These are phyloP conservation scores for Verticillium dahliae DNA, from an alignment of 2,329 filamentous ascomycete species.

Conservation along the genomic window DNA sequence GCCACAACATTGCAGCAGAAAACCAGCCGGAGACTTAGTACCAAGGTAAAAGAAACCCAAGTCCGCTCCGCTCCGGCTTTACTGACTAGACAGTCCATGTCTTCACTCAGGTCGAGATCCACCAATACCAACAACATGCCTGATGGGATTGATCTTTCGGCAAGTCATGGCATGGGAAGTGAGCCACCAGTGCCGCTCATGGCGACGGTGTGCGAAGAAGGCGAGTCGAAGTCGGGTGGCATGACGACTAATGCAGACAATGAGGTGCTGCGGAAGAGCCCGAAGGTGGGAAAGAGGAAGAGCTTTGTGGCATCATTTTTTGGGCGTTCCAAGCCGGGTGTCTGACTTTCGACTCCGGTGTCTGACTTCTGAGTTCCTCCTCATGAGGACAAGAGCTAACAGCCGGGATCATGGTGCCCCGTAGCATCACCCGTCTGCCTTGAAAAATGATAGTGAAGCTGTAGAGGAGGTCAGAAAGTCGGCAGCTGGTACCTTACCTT, in stretches of 20 bases:
- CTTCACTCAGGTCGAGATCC: background rate
- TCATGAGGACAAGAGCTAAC: too few species aligned
- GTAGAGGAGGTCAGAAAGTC: background rate
- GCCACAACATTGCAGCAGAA: conserved; percentile 10
- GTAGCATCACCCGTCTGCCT: too few species aligned
- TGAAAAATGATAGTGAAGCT: too few species aligned
- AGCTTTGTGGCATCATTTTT: conserved; percentile 42
- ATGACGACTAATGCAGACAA: too few species aligned
- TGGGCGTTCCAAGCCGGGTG: conserved; percentile 10
- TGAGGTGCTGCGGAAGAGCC: conserved; percentile 2
- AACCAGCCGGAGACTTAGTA: conserved; percentile 25
- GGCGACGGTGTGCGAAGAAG: background rate
- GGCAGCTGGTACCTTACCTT: background rate
- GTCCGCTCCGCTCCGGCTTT: background rate
- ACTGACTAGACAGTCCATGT: background rate
- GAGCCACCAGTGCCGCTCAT: background rate
- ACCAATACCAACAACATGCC: background rate
- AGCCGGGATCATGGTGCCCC: too few species aligned
- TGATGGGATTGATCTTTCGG: too few species aligned
- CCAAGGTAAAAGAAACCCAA: conserved; percentile 19
- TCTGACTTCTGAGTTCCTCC: too few species aligned
- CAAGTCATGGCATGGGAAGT: background rate
- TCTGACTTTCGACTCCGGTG: too few species aligned
- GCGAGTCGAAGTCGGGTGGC: background rate
- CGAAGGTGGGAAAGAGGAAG: conserved; percentile 31